phyloP scores from a whole-genome alignment of 352 stramenopile genomes.

The Globisporangium radiosum region DNA sequence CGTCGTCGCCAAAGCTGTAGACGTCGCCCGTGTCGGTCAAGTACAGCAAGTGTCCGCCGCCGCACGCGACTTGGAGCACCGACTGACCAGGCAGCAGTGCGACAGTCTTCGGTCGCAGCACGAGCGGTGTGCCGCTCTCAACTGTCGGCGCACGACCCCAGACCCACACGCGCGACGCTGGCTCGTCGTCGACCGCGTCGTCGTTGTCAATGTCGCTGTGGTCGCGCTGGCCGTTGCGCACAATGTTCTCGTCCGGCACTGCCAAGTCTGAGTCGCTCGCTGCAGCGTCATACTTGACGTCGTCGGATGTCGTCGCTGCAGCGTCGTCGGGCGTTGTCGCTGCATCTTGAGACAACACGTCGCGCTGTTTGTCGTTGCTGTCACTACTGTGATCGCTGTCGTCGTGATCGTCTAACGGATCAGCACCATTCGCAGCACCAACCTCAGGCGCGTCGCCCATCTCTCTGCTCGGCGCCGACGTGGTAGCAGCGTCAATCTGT shows the following conservation, averaged over 20 bases:
- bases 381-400: no score
- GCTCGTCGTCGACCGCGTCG: slow-evolving; percentile 13
- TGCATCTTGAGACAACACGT: not conserved
- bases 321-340: not conserved
- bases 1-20: slow-evolving; percentile 69
- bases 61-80: slow-evolving; percentile 70
- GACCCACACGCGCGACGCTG: slow-evolving; percentile 41
- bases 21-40: slow-evolving; percentile 69
- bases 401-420: no score
- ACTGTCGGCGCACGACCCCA: slow-evolving; percentile 61
- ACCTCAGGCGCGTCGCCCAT: no score
- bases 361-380: not conserved
- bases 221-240: not conserved
- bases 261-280: not conserved
- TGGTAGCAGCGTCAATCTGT: not conserved
- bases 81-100: slow-evolving; percentile 44
- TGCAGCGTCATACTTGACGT: slow-evolving; percentile 6
- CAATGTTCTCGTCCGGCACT: not conserved
- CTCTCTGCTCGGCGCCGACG: not conserved
- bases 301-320: not conserved
- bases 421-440: no score
- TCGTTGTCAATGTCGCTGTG: slow-evolving; percentile 2
- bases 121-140: slow-evolving; percentile 38
- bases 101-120: slow-evolving; percentile 65
- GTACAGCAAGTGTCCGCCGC: slow-evolving; percentile 71